Base-by-base conservation (phyloP, 225 moss, liverwort and hornwort species). In the Climacium dendroides region DNA sequence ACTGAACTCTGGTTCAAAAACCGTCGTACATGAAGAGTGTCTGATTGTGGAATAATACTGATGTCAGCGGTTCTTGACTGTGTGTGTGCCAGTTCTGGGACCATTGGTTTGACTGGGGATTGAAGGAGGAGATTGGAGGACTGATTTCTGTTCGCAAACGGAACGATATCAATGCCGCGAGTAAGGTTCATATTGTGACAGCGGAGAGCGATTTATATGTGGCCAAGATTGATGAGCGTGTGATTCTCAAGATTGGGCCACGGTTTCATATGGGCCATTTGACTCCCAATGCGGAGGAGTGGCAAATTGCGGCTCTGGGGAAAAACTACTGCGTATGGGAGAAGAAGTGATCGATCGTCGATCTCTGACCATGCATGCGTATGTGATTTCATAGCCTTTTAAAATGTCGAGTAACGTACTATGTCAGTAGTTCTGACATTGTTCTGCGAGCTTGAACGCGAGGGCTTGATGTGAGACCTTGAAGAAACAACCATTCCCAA, bases 291-390 rank as follows among this genome's bases (percentile, higher is more conserved):
- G 54, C 83, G 30, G 94, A 88, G 18, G 90, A 94, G 60, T 97
- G 90, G 55, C 79, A 89, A 52, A 63, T 93, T 8, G 96, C 86
- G 25, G 93, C 94, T 8, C 66, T 78, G 23, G 97, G 97, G 10
- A 92, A 97, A 35, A 85, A 96, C 69, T 97, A 97, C 86, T 97
- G 96, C 71, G 90, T 96, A 4, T 97, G 97, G 97, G 97, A 96
- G 89, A 96, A 94, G 84, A 94, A 94, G 61, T 86, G n/a, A n/a
- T n/a, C n/a, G 66, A 89, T 50, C n/a, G 15, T 17, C 50, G 11
- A 63, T 63, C 28, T 59, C 30, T n/a, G n/a, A n/a, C n/a, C n/a
- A n/a, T n/a, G n/a, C n/a, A n/a, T n/a, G n/a, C n/a, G n/a, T n/a
- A n/a, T n/a, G n/a, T 34, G 7, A 18, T 6, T 19, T 9, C 32